Conservation (phyloP, 768 basidiomycete species). For the Pulveroboletus sp. region DNA sequence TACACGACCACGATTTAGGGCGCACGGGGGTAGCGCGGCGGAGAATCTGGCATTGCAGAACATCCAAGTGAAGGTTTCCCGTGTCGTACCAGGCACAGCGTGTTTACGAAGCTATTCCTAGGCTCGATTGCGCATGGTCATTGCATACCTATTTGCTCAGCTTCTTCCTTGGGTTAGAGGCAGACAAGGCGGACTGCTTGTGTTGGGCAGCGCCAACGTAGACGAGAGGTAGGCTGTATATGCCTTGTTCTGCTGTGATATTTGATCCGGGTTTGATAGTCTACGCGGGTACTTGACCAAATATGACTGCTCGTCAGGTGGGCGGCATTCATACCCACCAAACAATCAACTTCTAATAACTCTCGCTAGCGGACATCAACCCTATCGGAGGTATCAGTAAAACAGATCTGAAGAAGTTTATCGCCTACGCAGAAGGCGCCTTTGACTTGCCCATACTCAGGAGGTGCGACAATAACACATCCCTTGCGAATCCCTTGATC, state of each 20-base stretch:
- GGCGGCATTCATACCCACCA: constrained; percentile 1
- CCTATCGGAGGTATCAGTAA: constrained; percentile 99
- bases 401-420: constrained; percentile 95
- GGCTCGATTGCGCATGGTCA: constrained; percentile 92
- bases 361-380: constrained; percentile 80
- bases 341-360: not conserved
- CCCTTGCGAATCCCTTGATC: not conserved
- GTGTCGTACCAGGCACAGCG: not conserved
- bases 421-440: constrained; percentile 71
- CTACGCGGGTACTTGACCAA: constrained; percentile 96
- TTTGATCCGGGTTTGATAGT: constrained; percentile 38
- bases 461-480: constrained; percentile 44
- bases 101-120: constrained; percentile 28
- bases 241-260: not conserved
- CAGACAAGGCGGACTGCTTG: constrained; percentile 79
- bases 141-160: constrained; percentile 94
- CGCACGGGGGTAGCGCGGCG: constrained; percentile 79
- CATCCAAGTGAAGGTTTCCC: constrained; percentile 62
- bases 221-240: constrained; percentile 77
- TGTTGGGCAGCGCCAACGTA: constrained; percentile 97
- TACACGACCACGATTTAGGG: constrained; percentile 69
- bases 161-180: constrained; percentile 91
- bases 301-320: constrained; percentile 93
- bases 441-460: constrained; percentile 85
- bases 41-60: constrained; percentile 98